Percentiles rank a stretch among this genome's conserved stretches.
These are phyloP conservation scores for Rhododendron ovatum DNA, from an alignment of 148 eudicot genomes.

Conservation along the genomic window DNA sequence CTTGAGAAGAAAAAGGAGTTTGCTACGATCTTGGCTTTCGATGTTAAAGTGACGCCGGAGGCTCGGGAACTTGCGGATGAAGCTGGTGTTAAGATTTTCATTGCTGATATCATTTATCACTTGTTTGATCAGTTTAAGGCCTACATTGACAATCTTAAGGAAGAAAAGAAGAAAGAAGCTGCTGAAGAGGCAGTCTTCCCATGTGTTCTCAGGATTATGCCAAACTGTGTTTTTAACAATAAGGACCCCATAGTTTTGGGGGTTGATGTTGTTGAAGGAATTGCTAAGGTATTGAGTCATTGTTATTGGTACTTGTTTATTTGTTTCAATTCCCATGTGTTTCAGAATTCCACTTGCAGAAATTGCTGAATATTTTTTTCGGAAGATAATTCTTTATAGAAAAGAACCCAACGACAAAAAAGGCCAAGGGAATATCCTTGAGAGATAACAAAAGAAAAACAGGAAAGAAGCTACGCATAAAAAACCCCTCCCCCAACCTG, in stretches of 20 bases:
- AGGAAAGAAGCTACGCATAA: neutral
- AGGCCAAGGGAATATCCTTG: neutral
- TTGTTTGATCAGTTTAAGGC: slow-evolving; percentile 88
- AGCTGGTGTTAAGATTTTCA: slow-evolving; percentile 71
- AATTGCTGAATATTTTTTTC: neutral
- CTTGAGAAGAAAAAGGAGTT: slow-evolving; percentile 96
- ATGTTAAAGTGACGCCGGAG: slow-evolving; percentile 92
- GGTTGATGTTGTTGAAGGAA: slow-evolving; percentile 82
- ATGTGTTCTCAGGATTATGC: slow-evolving; percentile 72
- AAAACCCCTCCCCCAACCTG: neutral
- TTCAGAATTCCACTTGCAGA: neutral
- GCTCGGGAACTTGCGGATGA: slow-evolving; percentile 89
- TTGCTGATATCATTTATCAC: slow-evolving; percentile 81
- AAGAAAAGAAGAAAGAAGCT: slow-evolving; percentile 83
- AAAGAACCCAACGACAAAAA: neutral
- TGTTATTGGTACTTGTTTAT: neutral
- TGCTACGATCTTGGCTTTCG: slow-evolving; percentile 88
- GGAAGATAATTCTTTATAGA: neutral
- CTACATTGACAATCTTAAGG: slow-evolving; percentile 77
- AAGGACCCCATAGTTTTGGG: slow-evolving; percentile 92
- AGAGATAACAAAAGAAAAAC: neutral
- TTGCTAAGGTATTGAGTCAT: slow-evolving; percentile 48
- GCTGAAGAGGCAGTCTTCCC: slow-evolving; percentile 92
- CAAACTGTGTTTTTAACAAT: slow-evolving; percentile 74
- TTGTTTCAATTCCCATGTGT: neutral